phyloP scores from a whole-genome alignment of 768 basidiomycete species.

The Lactifluus hygrophoroides region DNA sequence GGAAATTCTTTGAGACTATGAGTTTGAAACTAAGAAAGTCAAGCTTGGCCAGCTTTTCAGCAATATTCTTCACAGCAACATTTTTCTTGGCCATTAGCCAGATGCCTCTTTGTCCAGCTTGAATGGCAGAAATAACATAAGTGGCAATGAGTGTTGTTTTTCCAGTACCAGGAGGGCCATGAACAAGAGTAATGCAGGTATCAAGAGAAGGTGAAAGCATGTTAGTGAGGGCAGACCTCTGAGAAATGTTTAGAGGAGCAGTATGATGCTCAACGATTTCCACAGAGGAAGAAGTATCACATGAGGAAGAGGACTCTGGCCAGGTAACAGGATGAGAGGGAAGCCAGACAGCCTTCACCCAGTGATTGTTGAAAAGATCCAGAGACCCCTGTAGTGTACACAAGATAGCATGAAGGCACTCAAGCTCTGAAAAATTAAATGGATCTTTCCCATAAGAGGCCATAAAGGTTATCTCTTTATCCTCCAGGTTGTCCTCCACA shows the following conservation, averaged over 20 bases:
- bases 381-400: conserved; percentile 30
- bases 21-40: conserved; percentile 52
- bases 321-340: conserved; percentile 28
- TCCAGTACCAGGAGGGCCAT: conserved; percentile 29
- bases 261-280: conserved; percentile 20
- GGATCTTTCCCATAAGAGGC: conserved; percentile 45
- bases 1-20: conserved; percentile 62
- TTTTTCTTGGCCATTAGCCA: conserved; percentile 84
- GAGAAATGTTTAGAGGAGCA: conserved; percentile 34
- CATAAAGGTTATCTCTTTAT: conserved; percentile 30
- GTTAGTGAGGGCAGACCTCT: conserved; percentile 28
- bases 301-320: conserved; percentile 30
- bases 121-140: conserved; percentile 25
- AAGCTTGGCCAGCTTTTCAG: conserved; percentile 56
- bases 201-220: conserved; percentile 33
- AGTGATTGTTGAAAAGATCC: conserved; percentile 28
- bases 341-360: conserved; percentile 32
- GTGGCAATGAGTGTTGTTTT: conserved; percentile 30
- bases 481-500: conserved; percentile 24
- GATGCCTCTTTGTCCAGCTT: conserved; percentile 33
- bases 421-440: conserved; percentile 52
- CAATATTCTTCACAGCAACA: conserved; percentile 85
- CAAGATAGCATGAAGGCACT: conserved; percentile 29
- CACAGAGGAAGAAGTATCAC: conserved; percentile 19
- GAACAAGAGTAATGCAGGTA: conserved; percentile 28